Conservation (phyloP, 1,284 basidiomycete genomes). For the Melampsora larici-populina region DNA sequence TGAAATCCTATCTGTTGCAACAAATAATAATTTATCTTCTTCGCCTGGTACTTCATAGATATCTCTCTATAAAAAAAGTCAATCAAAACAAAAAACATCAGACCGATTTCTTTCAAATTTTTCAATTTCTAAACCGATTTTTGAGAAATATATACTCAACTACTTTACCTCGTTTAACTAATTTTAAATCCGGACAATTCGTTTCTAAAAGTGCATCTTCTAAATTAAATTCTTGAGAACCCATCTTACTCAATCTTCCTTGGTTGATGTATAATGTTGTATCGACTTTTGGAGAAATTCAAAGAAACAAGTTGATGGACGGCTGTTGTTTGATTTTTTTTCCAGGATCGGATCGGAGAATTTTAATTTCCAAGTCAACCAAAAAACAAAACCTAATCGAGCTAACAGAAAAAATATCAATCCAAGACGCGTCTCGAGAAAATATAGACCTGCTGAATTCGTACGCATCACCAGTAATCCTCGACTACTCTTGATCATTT, state of each 20-base stretch:
- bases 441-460: too few species aligned
- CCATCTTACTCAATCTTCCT: neutral
- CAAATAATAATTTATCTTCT: constrained; percentile 74
- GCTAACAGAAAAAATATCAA: too few species aligned
- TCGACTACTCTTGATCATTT: too few species aligned
- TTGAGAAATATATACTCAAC: constrained; percentile 18
- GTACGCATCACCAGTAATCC: too few species aligned
- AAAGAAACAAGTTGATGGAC: too few species aligned
- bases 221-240: neutral
- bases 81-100: neutral
- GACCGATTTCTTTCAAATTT: neutral
- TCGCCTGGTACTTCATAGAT: constrained; percentile 69
- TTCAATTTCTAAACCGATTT: neutral
- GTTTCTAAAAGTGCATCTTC: constrained; percentile 44
- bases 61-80: constrained; percentile 60
- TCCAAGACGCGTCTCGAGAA: too few species aligned
- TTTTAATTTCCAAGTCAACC: too few species aligned
- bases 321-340: too few species aligned
- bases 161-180: constrained; percentile 85
- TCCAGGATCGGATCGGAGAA: too few species aligned
- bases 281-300: too few species aligned
- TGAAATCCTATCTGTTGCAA: constrained; percentile 92
- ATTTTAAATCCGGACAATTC: constrained; percentile 58
- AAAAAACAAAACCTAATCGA: too few species aligned
- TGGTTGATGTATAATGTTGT: too few species aligned